Base-by-base conservation (phyloP, 345 rosid genomes). In the Toxicodendron radicans region DNA sequence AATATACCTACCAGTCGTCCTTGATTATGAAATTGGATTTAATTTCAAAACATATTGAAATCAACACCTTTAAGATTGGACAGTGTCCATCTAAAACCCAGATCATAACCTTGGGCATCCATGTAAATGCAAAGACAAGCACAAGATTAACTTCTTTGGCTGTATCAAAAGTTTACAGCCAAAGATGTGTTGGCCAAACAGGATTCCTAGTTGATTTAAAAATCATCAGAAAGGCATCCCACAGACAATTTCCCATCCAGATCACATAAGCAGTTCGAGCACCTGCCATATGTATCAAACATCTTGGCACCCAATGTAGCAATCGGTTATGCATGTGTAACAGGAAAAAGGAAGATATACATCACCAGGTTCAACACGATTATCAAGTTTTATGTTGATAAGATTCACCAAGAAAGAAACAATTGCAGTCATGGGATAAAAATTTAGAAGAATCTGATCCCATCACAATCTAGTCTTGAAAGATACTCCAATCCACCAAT, bases 181-280 rank as follows among this genome's bases (percentile, higher is more conserved):
- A 49, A 49, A 27, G 30, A 27, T 27, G 30, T 27, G 30, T 27
- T 27, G 30, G 30, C 0, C 30, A 27, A 27, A 27, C 30, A 27
- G 30, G 30, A 27, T 27, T 27, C 30, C 30, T 1, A 27, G 30
- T 45, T 66, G 12, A n/a, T 38, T 20, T 66, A 66, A 12, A 45
- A 65, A 6, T 65, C 71, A 14, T 66, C 58, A 48, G 30, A 62
- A 62, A 53, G 72, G 20, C 32, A 59, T 41, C 30, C 53, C 35
- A 52, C 16, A 9, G 60, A 52, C 38, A 24, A 68, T 32, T n/a
- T 32, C 27, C 52, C 33, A 41, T 54, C 62, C 32, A 71, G 57
- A 71, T 17, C n/a, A 71, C 59, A 59, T 12, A 49, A 59, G 74
- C 66, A 59, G 57, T 30, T 59, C 17, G 21, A 71, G 64, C 57